Evolutionary conservation across 495 filamentous ascomycete species (phyloP), one percentile per base, ranked within the genome.

Genomic region (Articulospora tetracladia): DNA sequence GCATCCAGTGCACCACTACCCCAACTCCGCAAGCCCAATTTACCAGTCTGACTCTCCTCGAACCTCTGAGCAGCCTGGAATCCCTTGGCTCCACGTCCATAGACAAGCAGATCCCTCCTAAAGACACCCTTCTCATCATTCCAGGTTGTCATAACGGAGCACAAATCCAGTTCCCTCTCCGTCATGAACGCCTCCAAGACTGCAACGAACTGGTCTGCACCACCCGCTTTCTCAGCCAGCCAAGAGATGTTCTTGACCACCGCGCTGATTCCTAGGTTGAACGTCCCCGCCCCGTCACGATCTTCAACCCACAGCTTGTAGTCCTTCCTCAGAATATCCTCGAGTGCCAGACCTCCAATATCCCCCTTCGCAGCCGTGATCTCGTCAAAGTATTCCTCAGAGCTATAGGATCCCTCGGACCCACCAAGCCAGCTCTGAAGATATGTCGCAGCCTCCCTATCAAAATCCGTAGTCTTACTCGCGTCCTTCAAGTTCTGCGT

Each of bases 281-380:
- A 52, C 15, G 24, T 27, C 1, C 59, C 72, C 0, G 54, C 66
- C n/a, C n/a, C n/a, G n/a, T n/a, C n/a, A n/a, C n/a, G n/a, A n/a
- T n/a, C 39, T 66, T 91, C 92, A 3, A 67, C 73, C 92, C 93
- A 98, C 58, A 88, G 81, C 74, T 98, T 98, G 73, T 94, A 98
- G 72, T 98, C 94, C 63, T 95, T 93, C 58, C 86, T 80, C 50
- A 97, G 70, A 17, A 96, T 80, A 61, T 97, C 95, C 2, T 82
- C 70, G 59, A 94, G 68, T 1, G 76, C 79, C 60, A 98, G 74
- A 2, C 71, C 62, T 54, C 82, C 82, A 48, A 98, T 79, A 61
- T 92, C 80, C 60, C 83, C 77, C 72, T 96, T 97, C 6, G 92
- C 86, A 3, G 70, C 57, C 17, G 78, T 74, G 51, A 97, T 75